Evolutionary conservation across 2,329 filamentous ascomycete genomes (phyloP).

Genomic region (Elsinoe fawcettii): DNA sequence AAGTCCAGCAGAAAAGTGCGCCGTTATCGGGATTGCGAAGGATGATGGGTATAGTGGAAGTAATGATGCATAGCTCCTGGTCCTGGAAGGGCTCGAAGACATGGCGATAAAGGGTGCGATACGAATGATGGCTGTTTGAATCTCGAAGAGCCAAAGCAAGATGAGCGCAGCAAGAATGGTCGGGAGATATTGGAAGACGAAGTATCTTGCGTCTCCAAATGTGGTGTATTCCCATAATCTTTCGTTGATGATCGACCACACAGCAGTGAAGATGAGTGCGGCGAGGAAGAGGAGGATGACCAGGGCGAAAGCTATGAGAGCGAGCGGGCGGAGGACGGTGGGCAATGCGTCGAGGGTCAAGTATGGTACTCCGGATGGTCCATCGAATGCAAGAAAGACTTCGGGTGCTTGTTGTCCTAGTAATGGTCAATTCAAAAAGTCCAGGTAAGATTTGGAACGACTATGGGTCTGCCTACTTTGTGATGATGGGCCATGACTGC

Average conservation of each 20-base stretch:
- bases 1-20: constrained; percentile 62
- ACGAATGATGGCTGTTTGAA: constrained; percentile 67
- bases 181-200: constrained; percentile 78
- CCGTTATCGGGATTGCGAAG: constrained; percentile 60
- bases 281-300: constrained; percentile 63
- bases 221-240: constrained; percentile 62
- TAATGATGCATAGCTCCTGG: constrained; percentile 59
- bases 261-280: constrained; percentile 63
- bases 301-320: constrained; percentile 53
- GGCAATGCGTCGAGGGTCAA: constrained; percentile 60
- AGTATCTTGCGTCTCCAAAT: constrained; percentile 68
- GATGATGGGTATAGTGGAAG: constrained; percentile 53
- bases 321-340: constrained; percentile 58
- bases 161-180: constrained; percentile 65
- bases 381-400: constrained; percentile 29
- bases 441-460: constrained; percentile 6
- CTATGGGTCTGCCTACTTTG: constrained; percentile 12
- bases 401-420: constrained; percentile 18
- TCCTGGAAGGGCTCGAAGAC: constrained; percentile 53
- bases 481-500: constrained; percentile 3
- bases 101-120: constrained; percentile 72
- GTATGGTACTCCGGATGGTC: constrained; percentile 23
- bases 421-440: constrained; percentile 13
- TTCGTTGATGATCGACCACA: constrained; percentile 54
- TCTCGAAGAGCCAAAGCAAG: constrained; percentile 67